These are phyloP conservation scores for Cutaneotrichosporon sp. DNA, from an alignment of 1,284 basidiomycete species.

Conservation along the genomic window DNA sequence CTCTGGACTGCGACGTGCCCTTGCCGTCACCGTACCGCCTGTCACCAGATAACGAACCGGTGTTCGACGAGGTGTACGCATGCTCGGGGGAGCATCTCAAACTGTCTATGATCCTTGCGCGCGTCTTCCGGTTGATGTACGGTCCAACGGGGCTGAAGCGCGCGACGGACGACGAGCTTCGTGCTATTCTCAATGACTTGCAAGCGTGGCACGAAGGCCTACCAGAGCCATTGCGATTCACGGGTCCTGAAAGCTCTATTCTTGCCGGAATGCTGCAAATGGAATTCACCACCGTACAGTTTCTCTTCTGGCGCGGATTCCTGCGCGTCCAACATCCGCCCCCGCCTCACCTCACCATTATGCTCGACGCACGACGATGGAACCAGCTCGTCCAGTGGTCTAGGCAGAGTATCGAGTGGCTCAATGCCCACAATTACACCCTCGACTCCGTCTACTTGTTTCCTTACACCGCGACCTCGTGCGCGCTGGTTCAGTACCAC, in stretches of 20 bases:
- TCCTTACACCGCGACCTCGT: constrained; percentile 82
- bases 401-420: constrained; percentile 80
- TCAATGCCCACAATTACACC: constrained; percentile 68
- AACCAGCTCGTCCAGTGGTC: constrained; percentile 65
- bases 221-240: constrained; percentile 67
- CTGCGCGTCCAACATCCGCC: constrained; percentile 87
- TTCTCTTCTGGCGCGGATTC: constrained; percentile 78
- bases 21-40: constrained; percentile 66
- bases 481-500: constrained; percentile 65
- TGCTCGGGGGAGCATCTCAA: constrained; percentile 67
- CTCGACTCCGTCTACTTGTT: constrained; percentile 84
- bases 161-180: constrained; percentile 70
- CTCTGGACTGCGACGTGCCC: constrained; percentile 86
- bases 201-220: constrained; percentile 64
- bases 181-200: constrained; percentile 65
- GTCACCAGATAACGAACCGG: constrained; percentile 20
- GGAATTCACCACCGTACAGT: constrained; percentile 73
- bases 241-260: constrained; percentile 58
- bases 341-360: constrained; percentile 77
- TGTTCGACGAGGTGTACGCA: constrained; percentile 26
- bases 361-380: constrained; percentile 75
- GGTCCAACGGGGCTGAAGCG: constrained; percentile 79
- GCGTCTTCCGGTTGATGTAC: constrained; percentile 76
- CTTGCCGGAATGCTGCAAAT: constrained; percentile 69
- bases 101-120: constrained; percentile 77